Base-by-base conservation (phyloP, 805 yeast genomes). In the Candida koratica region DNA sequence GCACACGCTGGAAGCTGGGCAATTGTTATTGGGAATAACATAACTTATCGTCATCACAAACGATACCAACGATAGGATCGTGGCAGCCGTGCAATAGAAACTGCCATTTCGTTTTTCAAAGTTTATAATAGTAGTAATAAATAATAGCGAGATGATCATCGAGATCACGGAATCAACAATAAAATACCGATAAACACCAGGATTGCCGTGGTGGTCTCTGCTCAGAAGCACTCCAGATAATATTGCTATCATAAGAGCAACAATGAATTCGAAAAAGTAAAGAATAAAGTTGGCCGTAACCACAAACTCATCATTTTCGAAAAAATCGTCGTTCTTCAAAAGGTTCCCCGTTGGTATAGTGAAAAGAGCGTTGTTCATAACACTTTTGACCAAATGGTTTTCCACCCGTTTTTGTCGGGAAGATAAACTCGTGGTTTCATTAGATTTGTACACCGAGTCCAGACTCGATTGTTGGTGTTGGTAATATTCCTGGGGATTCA, bases 31-130 rank as follows among this genome's bases (percentile, higher is more conserved):
- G 1, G 64, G 59, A 10, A 62, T 48, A 13, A 64, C 42, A 8
- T 43, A 42, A 5, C 61, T 46, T 2, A 53, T 43, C 9, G 58
- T 54, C 32, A 59, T 50, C 6, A 60, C 48, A 42, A 68, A 60
- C 5, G 70, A 53, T 11, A 61, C 58, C 7, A 64, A 41, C 23
- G 64, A 58, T 43, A 67, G 43, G 4, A 65, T 30, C 14, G 58
- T 43, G 2, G 66, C 62, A 2, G 58, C 46, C 9, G 60, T 36
- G 34, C 70, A 63, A 38, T 64, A 67, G 35, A 66, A 61, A 18
- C 65, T 58, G 2, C 71, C 71, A 38, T 64, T 64, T 36, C 67
- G 44, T 35, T 46, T 55, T 35, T 64, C 72, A 37, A 60, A 67
- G 36, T 58, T 58, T 34, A 67, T 53, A n/a, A 62, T 39, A n/a